phyloP scores from a whole-genome alignment of 179 eudicot genomes.

The Corrigiola litoralis region DNA sequence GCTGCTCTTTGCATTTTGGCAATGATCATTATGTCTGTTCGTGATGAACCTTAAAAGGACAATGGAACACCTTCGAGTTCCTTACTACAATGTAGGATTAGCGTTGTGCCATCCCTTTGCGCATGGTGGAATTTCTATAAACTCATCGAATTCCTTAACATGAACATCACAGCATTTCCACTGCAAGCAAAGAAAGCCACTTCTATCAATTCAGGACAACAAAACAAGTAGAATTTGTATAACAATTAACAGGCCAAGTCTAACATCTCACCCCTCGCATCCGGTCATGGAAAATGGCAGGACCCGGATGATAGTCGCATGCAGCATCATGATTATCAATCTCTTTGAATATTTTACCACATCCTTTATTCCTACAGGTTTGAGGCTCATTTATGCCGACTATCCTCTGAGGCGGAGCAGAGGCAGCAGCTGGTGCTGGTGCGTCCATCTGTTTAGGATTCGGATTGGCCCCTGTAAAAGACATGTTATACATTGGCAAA shows the following conservation, averaged over 20 bases:
- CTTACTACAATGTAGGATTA: slow-evolving; percentile 39
- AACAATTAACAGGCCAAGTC: neutral
- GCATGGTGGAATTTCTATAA: slow-evolving; percentile 87
- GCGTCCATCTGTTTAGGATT: slow-evolving; percentile 37
- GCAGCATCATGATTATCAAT: slow-evolving; percentile 75
- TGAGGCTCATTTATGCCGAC: slow-evolving; percentile 74
- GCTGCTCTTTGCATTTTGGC: no score
- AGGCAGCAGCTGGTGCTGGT: slow-evolving; percentile 8
- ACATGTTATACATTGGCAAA: neutral
- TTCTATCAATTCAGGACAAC: neutral
- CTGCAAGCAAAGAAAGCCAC: slow-evolving; percentile 37
- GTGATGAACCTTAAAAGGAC: no score
- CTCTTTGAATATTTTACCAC: slow-evolving; percentile 81
- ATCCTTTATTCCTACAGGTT: slow-evolving; percentile 80
- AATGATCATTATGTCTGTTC: no score
- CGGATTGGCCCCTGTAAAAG: slow-evolving; percentile 55
- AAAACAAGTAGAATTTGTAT: neutral
- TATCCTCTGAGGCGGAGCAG: slow-evolving; percentile 41
- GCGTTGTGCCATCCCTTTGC: slow-evolving; percentile 95
- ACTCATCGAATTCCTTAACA: slow-evolving; percentile 92
- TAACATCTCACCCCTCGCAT: slow-evolving; percentile 74
- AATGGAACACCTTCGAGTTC: neutral
- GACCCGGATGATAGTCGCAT: slow-evolving; percentile 91
- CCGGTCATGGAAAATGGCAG: slow-evolving; percentile 84
- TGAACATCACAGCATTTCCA: slow-evolving; percentile 97